Conservation (phyloP, 768 basidiomycete species). For the Phlegmacium glaucopus region DNA sequence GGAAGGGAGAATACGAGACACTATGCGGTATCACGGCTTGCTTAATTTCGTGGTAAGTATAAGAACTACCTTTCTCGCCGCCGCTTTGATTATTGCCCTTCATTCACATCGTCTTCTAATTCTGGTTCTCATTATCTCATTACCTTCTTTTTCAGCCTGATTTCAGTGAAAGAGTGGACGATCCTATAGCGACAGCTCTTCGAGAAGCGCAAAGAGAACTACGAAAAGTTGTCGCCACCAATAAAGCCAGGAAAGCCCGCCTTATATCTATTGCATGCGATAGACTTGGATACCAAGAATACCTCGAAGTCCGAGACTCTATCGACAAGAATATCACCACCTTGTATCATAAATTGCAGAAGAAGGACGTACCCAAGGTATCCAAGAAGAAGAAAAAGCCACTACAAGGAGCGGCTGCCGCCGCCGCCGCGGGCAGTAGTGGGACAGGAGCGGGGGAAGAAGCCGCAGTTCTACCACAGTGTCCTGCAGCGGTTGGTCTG, state of each 20-base stretch:
- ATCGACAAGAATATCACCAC: conserved; percentile 82
- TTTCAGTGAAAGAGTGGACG: conserved; percentile 79
- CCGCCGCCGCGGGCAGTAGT: conserved; percentile 23
- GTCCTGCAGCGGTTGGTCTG: conserved; percentile 70
- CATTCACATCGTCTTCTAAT: background rate
- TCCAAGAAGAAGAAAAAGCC: conserved; percentile 75
- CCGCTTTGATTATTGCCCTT: background rate
- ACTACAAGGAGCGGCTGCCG: conserved; percentile 26
- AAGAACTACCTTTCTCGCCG: background rate
- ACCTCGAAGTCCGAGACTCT: conserved; percentile 77
- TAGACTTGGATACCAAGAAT: conserved; percentile 89
- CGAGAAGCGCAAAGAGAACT: conserved; percentile 86
- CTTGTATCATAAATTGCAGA: conserved; percentile 76
- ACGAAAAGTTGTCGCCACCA: conserved; percentile 69
- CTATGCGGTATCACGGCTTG: conserved; percentile 73
- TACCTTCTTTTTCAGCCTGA: conserved; percentile 52
- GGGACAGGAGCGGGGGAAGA: conserved; percentile 30
- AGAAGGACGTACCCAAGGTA: conserved; percentile 73
- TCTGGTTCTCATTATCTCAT: background rate
- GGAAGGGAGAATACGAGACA: conserved; percentile 71
- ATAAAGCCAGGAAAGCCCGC: conserved; percentile 78
- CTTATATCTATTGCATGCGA: conserved; percentile 77
- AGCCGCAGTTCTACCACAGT: conserved; percentile 44
- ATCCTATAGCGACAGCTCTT: conserved; percentile 88
- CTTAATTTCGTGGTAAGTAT: conserved; percentile 64